Base-by-base conservation (phyloP, 2,329 filamentous ascomycete genomes). In the Neonectria neomacrospora region DNA sequence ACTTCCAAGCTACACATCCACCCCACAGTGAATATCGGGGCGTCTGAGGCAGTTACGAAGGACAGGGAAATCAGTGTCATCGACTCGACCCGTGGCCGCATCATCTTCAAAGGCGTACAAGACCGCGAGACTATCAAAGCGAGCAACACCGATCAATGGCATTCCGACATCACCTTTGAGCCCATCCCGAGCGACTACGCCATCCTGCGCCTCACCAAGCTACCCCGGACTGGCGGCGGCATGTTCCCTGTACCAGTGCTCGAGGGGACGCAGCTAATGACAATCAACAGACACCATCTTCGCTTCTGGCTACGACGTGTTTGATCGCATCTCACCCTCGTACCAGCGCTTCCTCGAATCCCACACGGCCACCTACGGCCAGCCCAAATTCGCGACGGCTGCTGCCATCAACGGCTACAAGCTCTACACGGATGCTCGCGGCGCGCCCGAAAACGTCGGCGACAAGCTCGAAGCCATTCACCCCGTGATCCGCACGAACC, bases 61-160 rank as follows among this genome's bases (percentile, higher is more conserved):
- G 86, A 89, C 64, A 78, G 80, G 3, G 79, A 88, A 67, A 86
- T 90, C 68, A 87, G 83, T 75, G 85, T 83, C n/a, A 89, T 90
- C 71, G 84, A 81, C 62, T 87, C 85, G 8, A 3, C 39, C 22
- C 44, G 53, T 26, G 48, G 22, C 23, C 18, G 37, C 16, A 16
- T 41, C n/a, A 16, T 44, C n/a, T 18, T 16, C 41, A 34, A 61
- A 22, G 34, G 6, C 3, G 18, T 53, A 9, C 64, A 65, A 7
- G 75, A 74, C 42, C 28, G 28, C 66, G 57, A 34, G 67, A 71
- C 54, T 70, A 68, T 56, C 53, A 73, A 73, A 63, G 76, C 74
- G 63, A 54, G 57, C 78, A 63, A 69, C 74, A 71, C 72, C 78
- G 64, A 70, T 78, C 66, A 41, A 71, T 82, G 58, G 82, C 82